Percentiles rank a stretch among this genome's conserved stretches.
Conservation (phyloP, 2,329 filamentous ascomycete genomes). For the Alternaria sp. region DNA sequence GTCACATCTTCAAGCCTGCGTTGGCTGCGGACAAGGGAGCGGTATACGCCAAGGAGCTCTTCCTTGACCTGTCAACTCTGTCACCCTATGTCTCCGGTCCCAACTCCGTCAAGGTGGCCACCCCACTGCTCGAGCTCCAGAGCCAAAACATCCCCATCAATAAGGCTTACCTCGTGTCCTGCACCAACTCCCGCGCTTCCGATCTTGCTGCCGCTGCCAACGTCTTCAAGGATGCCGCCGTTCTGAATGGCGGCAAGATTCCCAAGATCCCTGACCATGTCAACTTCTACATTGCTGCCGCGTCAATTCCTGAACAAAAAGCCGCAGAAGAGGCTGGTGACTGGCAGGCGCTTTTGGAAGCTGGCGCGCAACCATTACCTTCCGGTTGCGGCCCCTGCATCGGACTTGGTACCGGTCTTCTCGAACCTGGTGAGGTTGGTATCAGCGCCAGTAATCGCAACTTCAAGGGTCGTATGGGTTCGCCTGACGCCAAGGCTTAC, state of each 20-base stretch:
- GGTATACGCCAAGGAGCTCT: conserved; percentile 81
- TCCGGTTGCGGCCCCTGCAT: conserved; percentile 86
- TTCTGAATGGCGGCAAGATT: conserved; percentile 62
- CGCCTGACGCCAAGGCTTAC: conserved; percentile 79
- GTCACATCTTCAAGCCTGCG: conserved; percentile 59
- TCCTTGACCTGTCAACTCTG: conserved; percentile 81
- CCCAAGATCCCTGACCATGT: conserved; percentile 78
- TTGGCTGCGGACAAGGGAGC: conserved; percentile 77
- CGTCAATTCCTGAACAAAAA: conserved; percentile 77
- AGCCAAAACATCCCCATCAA: conserved; percentile 76
- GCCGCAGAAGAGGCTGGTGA: conserved; percentile 80
- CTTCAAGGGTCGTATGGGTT: conserved; percentile 91
- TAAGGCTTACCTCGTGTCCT: conserved; percentile 87
- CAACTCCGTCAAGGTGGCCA: conserved; percentile 88
- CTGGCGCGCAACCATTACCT: conserved; percentile 75
- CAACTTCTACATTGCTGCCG: conserved; percentile 87
- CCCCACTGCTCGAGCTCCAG: conserved; percentile 76
- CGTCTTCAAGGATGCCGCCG: conserved; percentile 81
- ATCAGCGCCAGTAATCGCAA: conserved; percentile 86
- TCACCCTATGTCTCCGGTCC: conserved; percentile 86
- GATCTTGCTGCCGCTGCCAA: conserved; percentile 82
- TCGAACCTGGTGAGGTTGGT: conserved; percentile 85
- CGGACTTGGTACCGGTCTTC: conserved; percentile 77
- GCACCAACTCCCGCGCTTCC: conserved; percentile 83
- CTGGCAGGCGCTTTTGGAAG: conserved; percentile 82